Evolutionary conservation across 768 basidiomycete species (phyloP), one percentile per base, ranked within the genome.

Genomic region (Hydnomerulius pinastri): DNA sequence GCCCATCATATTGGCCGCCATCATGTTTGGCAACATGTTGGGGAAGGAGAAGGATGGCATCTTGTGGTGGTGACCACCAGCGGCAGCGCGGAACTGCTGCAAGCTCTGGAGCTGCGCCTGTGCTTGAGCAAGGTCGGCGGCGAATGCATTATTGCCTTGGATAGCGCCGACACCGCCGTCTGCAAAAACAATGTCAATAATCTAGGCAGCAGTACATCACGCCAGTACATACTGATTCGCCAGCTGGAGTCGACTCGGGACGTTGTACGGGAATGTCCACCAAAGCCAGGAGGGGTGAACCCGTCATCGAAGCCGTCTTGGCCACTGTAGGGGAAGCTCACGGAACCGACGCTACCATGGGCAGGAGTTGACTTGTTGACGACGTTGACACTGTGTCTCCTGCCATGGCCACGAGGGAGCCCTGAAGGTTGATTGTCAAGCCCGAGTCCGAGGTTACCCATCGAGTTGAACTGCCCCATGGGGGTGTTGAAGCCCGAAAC

Each of bases 31-130:
- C 12, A 97, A 76, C 92, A 97, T 97, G 67, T 97, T 97, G 5
- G 95, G 95, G 76, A 98, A 94, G 66, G 90, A 92, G 74, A 97
- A 98, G 4, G 95, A 98, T 8, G 90, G 82, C 92, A 97, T 93
- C 77, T 96, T 96, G 67, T 92, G 86, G 67, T 96, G 93, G 60
- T 96, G 94, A 9, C 92, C 93, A 38, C 91, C 92, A 17, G 91
- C 87, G 4, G 93, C 93, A 25, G 93, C 94, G 61, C 95, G 88
- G 79, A 98, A 99, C 61, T 97, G 93, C 62, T 96, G 93, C 46
- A 99, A 76, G 59, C 95, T 96, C 63, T 93, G 90, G 11, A 99
- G 76, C 66, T 99, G 97, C 5, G 95, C 94, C 67, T 98, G 95
- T 7, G 97, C 97, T 65, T 96, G 92, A 2, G 94, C 96, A 21